Evolutionary conservation across 2,329 filamentous ascomycete genomes (phyloP), one percentile per base, ranked within the genome.

Genomic region (Monosporascus sp.): DNA sequence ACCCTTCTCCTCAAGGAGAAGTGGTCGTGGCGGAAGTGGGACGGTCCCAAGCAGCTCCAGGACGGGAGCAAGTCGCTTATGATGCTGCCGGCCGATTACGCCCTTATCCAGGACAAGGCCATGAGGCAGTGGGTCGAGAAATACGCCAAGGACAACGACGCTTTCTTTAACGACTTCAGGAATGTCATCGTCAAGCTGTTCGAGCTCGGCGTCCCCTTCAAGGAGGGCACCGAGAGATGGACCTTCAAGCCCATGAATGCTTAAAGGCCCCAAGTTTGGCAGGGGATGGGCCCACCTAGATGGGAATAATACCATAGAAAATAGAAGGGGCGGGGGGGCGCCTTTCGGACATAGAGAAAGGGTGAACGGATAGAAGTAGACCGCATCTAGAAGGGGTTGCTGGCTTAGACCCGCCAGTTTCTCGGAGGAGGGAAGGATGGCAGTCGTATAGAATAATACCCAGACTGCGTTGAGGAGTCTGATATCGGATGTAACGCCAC

Each of bases 21-120:
- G 81, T 97, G 93, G 94, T 77, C 83, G 68, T 89, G 83, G 80
- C 87, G 83, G 75, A 93, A 92, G 81, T 96, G 90, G 93, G 84
- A 92, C 65, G 93, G 94, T 27, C 91, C 91, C 60, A 85, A 86
- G 74, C 92, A 84, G 72, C 76, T 76, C 70, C 86, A 96, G 75
- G 92, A 97, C 75, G 88, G 89, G 76, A 83, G 79, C 67, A 92
- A 96, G 82, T 80, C 81, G 43, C 77, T 97, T 64, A 97, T 99
- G 94, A 97, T 99, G 93, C 78, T 99, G 72, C 94, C 94, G 50
- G 88, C 90, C 60, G 93, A 99, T 68, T 85, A 95, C 75, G 88
- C 87, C 52, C 79, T 97, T 52, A 75, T 96, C 67, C 83, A 92
- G 76, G 93, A 97, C 76, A 93, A 93, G 82, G 79, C 78, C 61